Evolutionary conservation across 2,329 filamentous ascomycete genomes (phyloP).

Genomic region (Cercospora sp.): DNA sequence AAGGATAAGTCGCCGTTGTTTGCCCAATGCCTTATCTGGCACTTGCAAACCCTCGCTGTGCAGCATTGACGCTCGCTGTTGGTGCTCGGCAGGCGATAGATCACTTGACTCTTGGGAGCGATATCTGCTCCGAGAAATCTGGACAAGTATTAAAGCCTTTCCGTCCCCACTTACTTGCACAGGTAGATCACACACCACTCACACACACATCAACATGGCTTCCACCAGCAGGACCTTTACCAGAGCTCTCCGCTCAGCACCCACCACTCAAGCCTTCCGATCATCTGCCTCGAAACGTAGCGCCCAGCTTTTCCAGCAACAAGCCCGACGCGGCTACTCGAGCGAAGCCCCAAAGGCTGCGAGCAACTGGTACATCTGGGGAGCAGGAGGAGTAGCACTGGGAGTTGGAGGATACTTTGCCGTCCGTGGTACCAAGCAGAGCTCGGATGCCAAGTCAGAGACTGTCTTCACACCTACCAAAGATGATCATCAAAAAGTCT

Average conservation of each 20-base stretch:
- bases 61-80: neutral
- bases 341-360: constrained; percentile 31
- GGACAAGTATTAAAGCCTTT: neutral
- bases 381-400: constrained; percentile 59
- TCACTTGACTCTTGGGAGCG: neutral
- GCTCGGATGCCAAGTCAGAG: constrained; percentile 39
- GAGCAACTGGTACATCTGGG: constrained; percentile 54
- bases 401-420: constrained; percentile 68
- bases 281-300: constrained; percentile 57
- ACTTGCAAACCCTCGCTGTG: neutral
- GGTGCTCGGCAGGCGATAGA: neutral
- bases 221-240: constrained; percentile 42
- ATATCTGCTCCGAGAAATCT: neutral
- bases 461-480: constrained; percentile 70
- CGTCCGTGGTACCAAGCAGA: constrained; percentile 55
- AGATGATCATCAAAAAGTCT: constrained; percentile 93
- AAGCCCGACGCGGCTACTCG: constrained; percentile 77
- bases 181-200: neutral
- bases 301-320: constrained; percentile 68
- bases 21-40: neutral
- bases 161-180: neutral
- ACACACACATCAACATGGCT: constrained; percentile 38
- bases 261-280: constrained; percentile 55
- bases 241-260: constrained; percentile 47
- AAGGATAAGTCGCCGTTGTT: neutral